Evolutionary conservation across 352 stramenopile genomes (phyloP), one percentile per base, ranked within the genome.

Genomic region (Pythium volutum): DNA sequence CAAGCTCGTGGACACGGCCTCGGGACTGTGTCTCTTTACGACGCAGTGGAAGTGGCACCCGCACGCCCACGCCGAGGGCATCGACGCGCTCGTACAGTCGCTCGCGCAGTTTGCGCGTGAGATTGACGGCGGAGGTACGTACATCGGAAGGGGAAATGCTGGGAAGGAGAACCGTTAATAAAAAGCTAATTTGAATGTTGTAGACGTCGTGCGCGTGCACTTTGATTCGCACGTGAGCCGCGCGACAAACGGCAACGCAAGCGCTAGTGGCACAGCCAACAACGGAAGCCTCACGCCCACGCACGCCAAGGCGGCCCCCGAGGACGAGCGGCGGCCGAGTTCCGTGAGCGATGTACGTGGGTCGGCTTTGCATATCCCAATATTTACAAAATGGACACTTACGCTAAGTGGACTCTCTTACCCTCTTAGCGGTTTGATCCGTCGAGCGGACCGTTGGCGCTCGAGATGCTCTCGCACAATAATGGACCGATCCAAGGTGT

Each of bases 81-180:
- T 91, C 14, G 78, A 91, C 50, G 73, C 85, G 51, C 79, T 95
- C 27, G 81, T 95, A 25, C 81, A 91, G 68, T 89, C 79, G 36
- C 89, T 95, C 56, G 85, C 74, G 27, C 85, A 95, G 59, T 95
- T 95, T 59, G 83, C 83, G 9, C 77, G 85, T 15, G 85, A 95
- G 73, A 91, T 95, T 64, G 85, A 95, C 57, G 85, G 80, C 12
- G 85, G 85, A 56, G 77, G 79, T 89, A 54, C 55, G 61, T 38
- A 36, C 22, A 22, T 23, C 16, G 20, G 22, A 48, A n/a, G 42
- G 15, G 15, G 6, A 16, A 27, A 27, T 6, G 41, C n/a, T 14
- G 20, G 39, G 4, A 27, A 29, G 23, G 45, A 51, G 10, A 22
- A 18, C 20, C 15, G 25, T 15, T 36, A 36, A 46, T 26, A 10